Base-by-base conservation (phyloP, 345 rosid species). In the Gossypium mustelinum region DNA sequence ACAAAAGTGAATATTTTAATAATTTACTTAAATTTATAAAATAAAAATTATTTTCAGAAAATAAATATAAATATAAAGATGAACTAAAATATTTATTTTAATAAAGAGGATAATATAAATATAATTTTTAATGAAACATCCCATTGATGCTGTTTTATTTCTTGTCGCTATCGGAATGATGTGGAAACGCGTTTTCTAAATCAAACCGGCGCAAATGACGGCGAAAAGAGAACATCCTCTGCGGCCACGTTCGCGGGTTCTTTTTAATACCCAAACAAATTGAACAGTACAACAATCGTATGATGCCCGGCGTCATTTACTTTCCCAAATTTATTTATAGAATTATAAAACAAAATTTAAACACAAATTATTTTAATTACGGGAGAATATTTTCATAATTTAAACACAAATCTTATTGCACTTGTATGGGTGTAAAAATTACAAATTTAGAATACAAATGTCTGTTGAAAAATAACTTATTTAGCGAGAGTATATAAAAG, bases 1-100 rank as follows among this genome's bases (percentile, higher is more conserved):
- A 4, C 0, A 34, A 34, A 29, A 34, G 0, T 34, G 0, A 34
- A 4, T 34, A 34, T 34, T 34, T 4, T 4, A 0, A 34, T 34
- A 0, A 6, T 4, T 34, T 4, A 34, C 0, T 1, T 0, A 34
- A 34, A 34, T 34, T 34, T 34, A 2, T 4, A 51, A 52, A 52
- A 52, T 52, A 14, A 52, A 34, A 52, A 16, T 52, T 52, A 52
- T 52, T 52, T 16, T 7, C 2, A 52, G 56, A 16, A 16, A 17
- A 50, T 4, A 13, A 16, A 4, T 5, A 52, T 14, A 52, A 52
- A 52, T 14, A 2, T 16, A n/a, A 52, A 52, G 1, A 34, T 1
- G 41, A 34, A 34, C 7, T 34, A 34, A 34, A 34, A 34, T 34
- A 34, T 34, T 34, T 34, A 5, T 34, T 34, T 34, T 34, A 34